Conservation (phyloP, 2,329 filamentous ascomycete species). For the Apiospora kogelbergensis region DNA sequence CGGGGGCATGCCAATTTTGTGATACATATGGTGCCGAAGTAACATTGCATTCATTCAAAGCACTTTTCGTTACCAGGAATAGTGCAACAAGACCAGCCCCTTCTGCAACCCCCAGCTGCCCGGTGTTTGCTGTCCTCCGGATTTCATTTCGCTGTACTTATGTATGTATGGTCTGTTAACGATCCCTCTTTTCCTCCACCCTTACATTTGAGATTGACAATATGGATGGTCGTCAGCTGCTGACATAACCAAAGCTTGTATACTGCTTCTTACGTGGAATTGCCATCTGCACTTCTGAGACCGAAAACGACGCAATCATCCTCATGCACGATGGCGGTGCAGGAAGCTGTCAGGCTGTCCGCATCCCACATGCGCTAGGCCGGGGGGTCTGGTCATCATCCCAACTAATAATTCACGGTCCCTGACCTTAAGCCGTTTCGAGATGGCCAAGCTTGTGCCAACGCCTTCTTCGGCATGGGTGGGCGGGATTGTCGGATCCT, state of each 20-base stretch:
- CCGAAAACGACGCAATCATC: neutral
- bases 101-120: neutral
- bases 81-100: neutral
- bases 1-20: neutral
- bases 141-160: neutral
- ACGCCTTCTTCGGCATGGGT: neutral
- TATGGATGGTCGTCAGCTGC: neutral
- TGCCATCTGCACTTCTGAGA: conserved; percentile 1
- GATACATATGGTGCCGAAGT: neutral
- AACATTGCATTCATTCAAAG: neutral
- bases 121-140: neutral
- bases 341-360: neutral
- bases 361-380: neutral
- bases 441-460: neutral
- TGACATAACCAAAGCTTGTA: neutral
- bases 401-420: neutral
- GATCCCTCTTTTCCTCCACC: neutral
- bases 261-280: neutral
- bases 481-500: neutral
- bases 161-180: neutral
- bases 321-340: conserved; percentile 4
- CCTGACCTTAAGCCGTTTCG: conserved; percentile 1
- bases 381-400: neutral
- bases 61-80: neutral
- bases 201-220: neutral